These are phyloP conservation scores for Boehmeria nivea DNA, from an alignment of 306 rosid genomes.

Conservation along the genomic window DNA sequence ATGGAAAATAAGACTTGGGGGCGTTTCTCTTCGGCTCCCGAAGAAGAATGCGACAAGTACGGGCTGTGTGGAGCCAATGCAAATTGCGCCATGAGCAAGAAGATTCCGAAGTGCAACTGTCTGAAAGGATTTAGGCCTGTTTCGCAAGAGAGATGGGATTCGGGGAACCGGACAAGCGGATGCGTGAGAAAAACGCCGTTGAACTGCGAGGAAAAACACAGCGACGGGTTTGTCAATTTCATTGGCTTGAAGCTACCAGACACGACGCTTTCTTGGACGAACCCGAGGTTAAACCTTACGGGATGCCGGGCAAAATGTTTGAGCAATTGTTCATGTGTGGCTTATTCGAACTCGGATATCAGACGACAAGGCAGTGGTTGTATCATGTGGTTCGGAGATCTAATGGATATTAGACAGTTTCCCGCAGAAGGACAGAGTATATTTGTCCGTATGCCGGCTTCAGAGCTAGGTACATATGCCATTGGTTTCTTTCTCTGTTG, in stretches of 20 bases:
- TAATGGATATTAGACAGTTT: conserved; percentile 31
- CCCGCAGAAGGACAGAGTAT: conserved; percentile 19
- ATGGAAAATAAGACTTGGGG: not conserved
- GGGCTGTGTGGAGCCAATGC: conserved; percentile 40
- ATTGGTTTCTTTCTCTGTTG: too few species aligned
- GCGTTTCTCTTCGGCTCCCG: not conserved
- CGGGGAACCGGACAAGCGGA: conserved; percentile 45
- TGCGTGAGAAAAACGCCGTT: conserved; percentile 22
- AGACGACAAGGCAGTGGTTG: conserved; percentile 56
- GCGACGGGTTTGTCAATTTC: conserved; percentile 29
- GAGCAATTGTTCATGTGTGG: conserved; percentile 44
- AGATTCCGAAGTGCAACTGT: conserved; percentile 51
- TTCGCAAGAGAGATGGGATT: conserved; percentile 36
- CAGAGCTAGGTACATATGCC: conserved; percentile 31
- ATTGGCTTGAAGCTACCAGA: conserved; percentile 40
- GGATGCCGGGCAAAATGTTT: conserved; percentile 43
- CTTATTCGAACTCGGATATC: conserved; percentile 36
- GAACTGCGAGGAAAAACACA: conserved; percentile 23
- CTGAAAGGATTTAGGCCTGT: conserved; percentile 40
- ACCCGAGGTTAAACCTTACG: conserved; percentile 29
- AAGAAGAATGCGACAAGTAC: conserved; percentile 30
- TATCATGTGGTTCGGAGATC: conserved; percentile 42
- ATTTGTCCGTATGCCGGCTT: conserved; percentile 26
- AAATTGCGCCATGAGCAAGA: conserved; percentile 25
- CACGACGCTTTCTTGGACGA: conserved; percentile 29